Evolutionary conservation across 2,329 filamentous ascomycete species (phyloP), one percentile per base, ranked within the genome.

Genomic region (Neoascochyta sp.): DNA sequence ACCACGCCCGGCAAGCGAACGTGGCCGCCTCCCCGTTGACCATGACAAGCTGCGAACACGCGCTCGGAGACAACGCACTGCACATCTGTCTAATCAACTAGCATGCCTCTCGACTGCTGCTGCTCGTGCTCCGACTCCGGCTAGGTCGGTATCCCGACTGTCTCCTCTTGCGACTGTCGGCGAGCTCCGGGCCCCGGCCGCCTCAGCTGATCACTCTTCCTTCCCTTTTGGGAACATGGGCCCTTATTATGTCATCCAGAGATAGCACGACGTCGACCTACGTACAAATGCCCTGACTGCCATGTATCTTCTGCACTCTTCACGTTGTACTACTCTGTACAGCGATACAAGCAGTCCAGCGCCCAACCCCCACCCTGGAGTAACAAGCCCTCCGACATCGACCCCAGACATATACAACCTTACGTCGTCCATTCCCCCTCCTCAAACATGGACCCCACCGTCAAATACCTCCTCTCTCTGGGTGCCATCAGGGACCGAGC

Each of bases 401-500:
- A n/a, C n/a, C n/a, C n/a, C n/a, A n/a, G n/a, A n/a, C n/a, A n/a
- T n/a, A n/a, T n/a, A n/a, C 30, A 33, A 26, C 25, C 14, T 12
- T 16, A 3, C n/a, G 16, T 24, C 25, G 16, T 11, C 13, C 7
- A 11, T n/a, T 7, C 13, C 12, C 25, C 9, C 10, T 11, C 12
- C 9, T 16, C 25, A 12, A 34, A 14, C 14, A 54, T 55, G 52
- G 45, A 50, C 24, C 12, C 41, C 14, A 46, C 50, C 18, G 41
- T 51, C 16, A 45, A 50, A 27, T 52, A 55, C 7, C 45, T 54
- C 3, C 45, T 54, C 16, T 56, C 52, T 1, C 44, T 56, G 14
- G 27, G 32, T n/a, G 43, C 52, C 7, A 39, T 54, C 7, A 46
- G 52, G 16, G 52, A 56, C n/a, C 49, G 52, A n/a, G 43, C 52